phyloP scores from a whole-genome alignment of 176 grass and related monocot species.

The Oropetium thomaeum region DNA sequence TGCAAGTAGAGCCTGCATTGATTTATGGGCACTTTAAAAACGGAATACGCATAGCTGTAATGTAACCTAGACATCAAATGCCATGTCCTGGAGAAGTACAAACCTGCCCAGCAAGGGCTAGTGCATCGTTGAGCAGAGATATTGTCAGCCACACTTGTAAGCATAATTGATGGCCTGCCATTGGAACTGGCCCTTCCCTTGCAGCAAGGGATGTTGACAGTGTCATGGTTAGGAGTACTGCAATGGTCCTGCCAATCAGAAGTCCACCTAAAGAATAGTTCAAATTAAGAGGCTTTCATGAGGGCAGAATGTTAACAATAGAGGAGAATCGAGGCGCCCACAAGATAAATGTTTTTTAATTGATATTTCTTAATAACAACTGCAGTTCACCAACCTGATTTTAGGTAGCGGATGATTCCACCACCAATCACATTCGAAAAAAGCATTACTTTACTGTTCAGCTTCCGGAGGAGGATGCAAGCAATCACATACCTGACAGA shows the following conservation, averaged over 20 bases:
- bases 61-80: not conserved
- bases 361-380: not conserved
- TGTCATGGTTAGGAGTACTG: conserved; percentile 63
- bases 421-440: conserved; percentile 46
- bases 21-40: conserved; percentile 13
- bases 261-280: conserved; percentile 54
- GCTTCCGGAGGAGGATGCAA: conserved; percentile 68
- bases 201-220: conserved; percentile 74
- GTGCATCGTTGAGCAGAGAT: conserved; percentile 85
- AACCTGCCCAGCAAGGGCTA: conserved; percentile 90
- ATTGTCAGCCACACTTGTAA: conserved; percentile 85
- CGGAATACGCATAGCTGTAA: not conserved
- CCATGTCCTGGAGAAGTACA: not conserved
- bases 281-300: not conserved
- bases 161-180: conserved; percentile 84
- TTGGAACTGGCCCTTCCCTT: conserved; percentile 78
- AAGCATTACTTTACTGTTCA: conserved; percentile 65
- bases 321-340: not conserved
- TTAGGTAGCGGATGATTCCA: conserved; percentile 62
- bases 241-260: conserved; percentile 70
- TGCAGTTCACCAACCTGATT: conserved; percentile 58
- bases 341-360: not conserved
- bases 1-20: conserved; percentile 67
- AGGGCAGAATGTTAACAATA: not conserved
- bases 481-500: conserved; percentile 70